Base-by-base conservation (phyloP, 169 alveolate genomes). In the Theileria equi region DNA sequence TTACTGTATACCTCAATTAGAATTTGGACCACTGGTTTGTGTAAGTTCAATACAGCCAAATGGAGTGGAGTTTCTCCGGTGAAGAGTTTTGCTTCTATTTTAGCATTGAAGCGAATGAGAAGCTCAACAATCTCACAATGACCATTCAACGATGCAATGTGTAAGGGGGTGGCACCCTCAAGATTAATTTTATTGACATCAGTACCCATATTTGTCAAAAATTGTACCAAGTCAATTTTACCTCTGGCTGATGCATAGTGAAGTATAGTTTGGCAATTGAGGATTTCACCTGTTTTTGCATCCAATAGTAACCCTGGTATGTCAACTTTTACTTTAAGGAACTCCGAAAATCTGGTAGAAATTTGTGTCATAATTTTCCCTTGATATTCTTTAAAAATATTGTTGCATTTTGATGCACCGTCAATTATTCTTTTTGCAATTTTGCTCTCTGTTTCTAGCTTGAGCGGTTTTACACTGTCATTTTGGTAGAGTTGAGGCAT, bases 111-210 rank as follows among this genome's bases (percentile, higher is more conserved):
- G 28, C 81, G 65, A 19, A 92, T 44, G 53, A 90, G 60, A 36
- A 69, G 77, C 25, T 82, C 58, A 7, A 90, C 94, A 3, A 91
- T 91, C 44, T 82, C 94, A 16, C 43, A 26, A 31, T 91, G 92
- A 19, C 95, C 96, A 28, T 76, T 84, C 10, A 85, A 41, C 13
- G 93, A 70, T 11, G 96, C 96, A 64, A 92, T 52, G 57, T 92
- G 96, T 19, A 92, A 70, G 29, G 96, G 93, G 19, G 91, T 88
- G n/a, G 94, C 94, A 5, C 92, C 91, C 62, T 92, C 96, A 17
- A 45, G 81, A 64, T 91, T 92, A 38, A 77, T 55, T 29, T 69
- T 60, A 55, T 63, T 81, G 16, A 90, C 90, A 21, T 69, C 81
- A 2, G 86, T 59, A 7, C 95, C 96, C 41, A 88, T 70, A 43